phyloP scores from a whole-genome alignment of 345 rosid species.

The Pistacia atlantica region DNA sequence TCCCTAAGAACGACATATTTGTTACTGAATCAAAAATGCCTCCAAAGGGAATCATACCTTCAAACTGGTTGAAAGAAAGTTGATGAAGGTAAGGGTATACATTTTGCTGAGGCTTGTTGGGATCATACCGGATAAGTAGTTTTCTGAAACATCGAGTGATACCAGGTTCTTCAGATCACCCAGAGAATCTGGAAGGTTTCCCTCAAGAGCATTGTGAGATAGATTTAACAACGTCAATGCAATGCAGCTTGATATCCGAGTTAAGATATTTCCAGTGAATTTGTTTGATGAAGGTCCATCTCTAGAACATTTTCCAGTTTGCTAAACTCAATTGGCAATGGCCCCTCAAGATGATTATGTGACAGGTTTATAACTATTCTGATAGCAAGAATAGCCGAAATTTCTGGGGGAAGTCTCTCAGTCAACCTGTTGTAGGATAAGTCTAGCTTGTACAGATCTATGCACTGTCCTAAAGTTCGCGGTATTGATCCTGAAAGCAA shows the following conservation, averaged over 20 bases:
- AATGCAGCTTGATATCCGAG: no score
- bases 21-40: slow-evolving; percentile 42
- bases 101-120: slow-evolving; percentile 42
- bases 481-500: slow-evolving; percentile 16
- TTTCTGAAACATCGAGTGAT: slow-evolving; percentile 47
- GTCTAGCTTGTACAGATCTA: slow-evolving; percentile 41
- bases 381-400: slow-evolving; percentile 36
- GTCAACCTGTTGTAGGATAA: slow-evolving; percentile 48
- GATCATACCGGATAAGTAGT: slow-evolving; percentile 45
- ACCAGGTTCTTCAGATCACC: slow-evolving; percentile 46
- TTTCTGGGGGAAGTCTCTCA: slow-evolving; percentile 45
- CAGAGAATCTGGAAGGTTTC: slow-evolving; percentile 49
- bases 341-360: slow-evolving; percentile 48
- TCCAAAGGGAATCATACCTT: slow-evolving; percentile 49
- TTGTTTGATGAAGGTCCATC: slow-evolving; percentile 57
- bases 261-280: no score
- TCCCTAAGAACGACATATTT: slow-evolving; percentile 39
- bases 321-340: slow-evolving; percentile 54
- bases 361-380: slow-evolving; percentile 48
- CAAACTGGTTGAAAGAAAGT: slow-evolving; percentile 54
- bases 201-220: slow-evolving; percentile 43
- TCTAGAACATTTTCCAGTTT: slow-evolving; percentile 52
- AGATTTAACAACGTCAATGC: slow-evolving; percentile 10
- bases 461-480: slow-evolving; percentile 36
- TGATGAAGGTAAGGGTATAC: slow-evolving; percentile 40